phyloP scores from a whole-genome alignment of 257 asterid species.

The Solanum pimpinellifolium region DNA sequence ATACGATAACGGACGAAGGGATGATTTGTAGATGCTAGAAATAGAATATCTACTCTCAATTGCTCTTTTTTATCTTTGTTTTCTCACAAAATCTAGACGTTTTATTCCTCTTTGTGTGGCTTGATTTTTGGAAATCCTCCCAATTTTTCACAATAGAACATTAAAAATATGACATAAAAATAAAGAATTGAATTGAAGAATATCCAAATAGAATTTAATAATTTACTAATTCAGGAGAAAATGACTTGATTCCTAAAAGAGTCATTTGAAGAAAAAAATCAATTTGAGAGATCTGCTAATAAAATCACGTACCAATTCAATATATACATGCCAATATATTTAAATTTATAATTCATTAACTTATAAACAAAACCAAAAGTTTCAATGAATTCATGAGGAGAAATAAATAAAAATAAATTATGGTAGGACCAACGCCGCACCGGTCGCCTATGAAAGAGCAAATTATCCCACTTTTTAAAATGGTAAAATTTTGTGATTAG shows the following conservation, averaged over 20 bases:
- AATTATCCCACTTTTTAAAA: neutral
- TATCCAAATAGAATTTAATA: too few relatives aligned
- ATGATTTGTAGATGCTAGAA: neutral
- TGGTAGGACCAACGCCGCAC: neutral
- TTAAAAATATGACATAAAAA: neutral
- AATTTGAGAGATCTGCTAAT: accelerated
- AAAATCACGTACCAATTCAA: too few relatives aligned
- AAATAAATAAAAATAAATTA: neutral
- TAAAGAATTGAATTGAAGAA: too few relatives aligned
- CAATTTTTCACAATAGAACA: neutral
- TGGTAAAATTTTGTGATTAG: neutral
- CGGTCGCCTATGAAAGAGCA: neutral
- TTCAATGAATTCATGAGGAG: neutral
- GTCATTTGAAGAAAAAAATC: too few relatives aligned
- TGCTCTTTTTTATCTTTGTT: neutral
- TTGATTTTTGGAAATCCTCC: neutral
- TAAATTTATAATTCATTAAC: neutral
- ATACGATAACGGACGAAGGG: accelerated
- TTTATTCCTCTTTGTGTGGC: neutral
- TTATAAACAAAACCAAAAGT: neutral
- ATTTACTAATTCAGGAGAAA: neutral
- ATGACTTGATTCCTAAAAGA: too few relatives aligned
- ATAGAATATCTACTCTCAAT: neutral
- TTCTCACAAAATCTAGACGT: neutral
- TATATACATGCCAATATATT: too few relatives aligned